phyloP scores from a whole-genome alignment of 2,329 filamentous ascomycete species.

The Aspergillus proliferans region DNA sequence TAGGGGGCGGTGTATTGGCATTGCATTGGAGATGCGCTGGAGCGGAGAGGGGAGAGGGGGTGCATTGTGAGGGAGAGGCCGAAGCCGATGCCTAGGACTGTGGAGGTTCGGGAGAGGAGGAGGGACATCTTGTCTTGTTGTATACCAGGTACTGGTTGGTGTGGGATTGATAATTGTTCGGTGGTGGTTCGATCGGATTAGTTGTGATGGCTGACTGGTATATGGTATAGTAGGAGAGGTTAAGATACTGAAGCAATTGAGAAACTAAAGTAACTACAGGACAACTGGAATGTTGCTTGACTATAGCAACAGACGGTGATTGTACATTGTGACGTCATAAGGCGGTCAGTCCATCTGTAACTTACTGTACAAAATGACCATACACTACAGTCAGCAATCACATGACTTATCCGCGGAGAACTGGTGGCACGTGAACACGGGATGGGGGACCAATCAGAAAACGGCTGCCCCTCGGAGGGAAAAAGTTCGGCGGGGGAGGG shows the following conservation, averaged over 20 bases:
- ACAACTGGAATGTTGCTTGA: not conserved
- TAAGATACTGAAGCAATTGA: not conserved
- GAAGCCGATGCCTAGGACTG: conserved; percentile 30
- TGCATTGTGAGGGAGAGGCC: conserved; percentile 29
- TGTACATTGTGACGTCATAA: conserved; percentile 12
- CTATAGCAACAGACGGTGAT: conserved; percentile 1
- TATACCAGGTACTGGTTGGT: too few relatives aligned
- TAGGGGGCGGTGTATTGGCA: conserved; percentile 31
- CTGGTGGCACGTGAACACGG: not conserved
- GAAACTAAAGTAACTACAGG: not conserved
- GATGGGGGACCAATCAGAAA: too few relatives aligned
- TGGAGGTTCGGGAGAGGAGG: conserved; percentile 20
- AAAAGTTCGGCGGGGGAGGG: conserved; percentile 15
- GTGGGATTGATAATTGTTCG: too few relatives aligned
- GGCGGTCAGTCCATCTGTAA: conserved; percentile 5
- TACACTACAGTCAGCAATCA: not conserved
- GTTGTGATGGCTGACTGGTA: not conserved
- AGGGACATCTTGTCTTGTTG: conserved; percentile 9
- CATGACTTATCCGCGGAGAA: conserved; percentile 2
- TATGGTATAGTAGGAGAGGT: not conserved
- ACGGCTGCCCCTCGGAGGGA: conserved; percentile 5
- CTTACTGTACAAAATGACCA: not conserved
- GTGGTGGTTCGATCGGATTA: conserved; percentile 4
- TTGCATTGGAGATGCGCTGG: conserved; percentile 24
- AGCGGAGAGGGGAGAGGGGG: conserved; percentile 28